Base-by-base conservation (phyloP, 768 basidiomycete genomes). In the Rhizopogon vinicolor region DNA sequence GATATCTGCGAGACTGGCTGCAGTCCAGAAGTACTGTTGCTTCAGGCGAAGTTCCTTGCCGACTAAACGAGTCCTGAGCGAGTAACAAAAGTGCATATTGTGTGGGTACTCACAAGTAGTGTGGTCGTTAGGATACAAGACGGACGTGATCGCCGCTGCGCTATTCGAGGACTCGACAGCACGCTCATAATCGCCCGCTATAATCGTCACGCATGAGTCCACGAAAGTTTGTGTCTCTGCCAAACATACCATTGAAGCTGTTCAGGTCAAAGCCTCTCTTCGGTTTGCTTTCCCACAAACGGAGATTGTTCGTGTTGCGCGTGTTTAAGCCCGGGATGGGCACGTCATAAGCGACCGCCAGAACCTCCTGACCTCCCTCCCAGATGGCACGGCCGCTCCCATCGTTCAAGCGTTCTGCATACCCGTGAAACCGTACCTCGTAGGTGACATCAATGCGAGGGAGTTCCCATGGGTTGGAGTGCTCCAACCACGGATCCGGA, bases 1-100 rank as follows among this genome's bases (percentile, higher is more conserved):
- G 66, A 98, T 97, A 66, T 98, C 96, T 46, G 84, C 81, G 46
- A 94, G 78, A 68, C 86, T 88, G 29, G 94, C 89, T 46, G 90
- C 85, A 41, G 91, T 93, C 93, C 93, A 89, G 75, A 97, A 91
- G 74, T 95, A 95, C 74, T 99, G 96, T 63, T 98, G 96, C 76
- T 96, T 95, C 61, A 98, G 79, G 53, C 96, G 85, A 22, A 92
- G 73, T 67, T 92, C 91, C 65, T 92, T 92, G 54, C 91, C 91
- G 55, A 89, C 89, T 90, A 41, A 46, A 10, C 16, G 52, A 8
- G 19, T 25, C 19, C 39, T 63, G 35, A 52, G 46, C 43, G 40
- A 41, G 18, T 5, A 16, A 33, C 25, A 12, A 53, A 25, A 7
- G 0, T 0, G 25, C 19, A 33, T 12, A 28, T 7, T 1, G 41